Base-by-base conservation (phyloP, 148 eudicot species). In the Pouteria glomerata region DNA sequence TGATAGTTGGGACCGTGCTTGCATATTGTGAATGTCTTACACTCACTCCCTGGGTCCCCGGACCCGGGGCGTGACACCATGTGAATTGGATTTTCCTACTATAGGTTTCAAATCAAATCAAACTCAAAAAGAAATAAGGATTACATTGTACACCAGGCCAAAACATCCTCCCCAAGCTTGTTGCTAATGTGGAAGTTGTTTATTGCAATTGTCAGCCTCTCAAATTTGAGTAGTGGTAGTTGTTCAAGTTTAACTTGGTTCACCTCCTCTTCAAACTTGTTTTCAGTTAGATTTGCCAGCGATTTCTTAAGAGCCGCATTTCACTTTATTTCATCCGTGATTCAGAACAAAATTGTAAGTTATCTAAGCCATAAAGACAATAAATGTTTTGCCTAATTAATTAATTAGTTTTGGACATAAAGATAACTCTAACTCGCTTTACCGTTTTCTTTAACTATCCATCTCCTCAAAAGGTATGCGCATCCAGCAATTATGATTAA, bases 81-180 rank as follows among this genome's bases (percentile, higher is more conserved):
- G 21, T 55, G 4, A 55, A n/a, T 55, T 55, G 1, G 27, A 55
- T 27, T 55, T n/a, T 23, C 21, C 26, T 1, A n/a, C 27, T 3
- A 23, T 0, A 59, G 51, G 0, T 13, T 23, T n/a, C n/a, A n/a
- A n/a, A n/a, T n/a, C n/a, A n/a, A 24, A 26, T 7, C 10, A 51
- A 58, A 33, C 44, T 31, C 30, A 14, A 18, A n/a, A n/a, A n/a
- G 34, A 37, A 53, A 12, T 8, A 52, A 26, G 18, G 3, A 12
- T 45, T 59, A 86, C 90, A 85, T 77, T 79, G 64, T 79, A 86
- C 34, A 87, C 89, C 0, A 74, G 78, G 29, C 91, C 91, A 47
- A 85, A 87, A 56, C 88, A 63, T 86, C 91, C 63, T 69, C 76
- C 21, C 91, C 92, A 29, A 87, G 80, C 67, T 81, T 79, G 47